phyloP scores from a whole-genome alignment of 2,329 filamentous ascomycete species.

The Emmonsia crescens region DNA sequence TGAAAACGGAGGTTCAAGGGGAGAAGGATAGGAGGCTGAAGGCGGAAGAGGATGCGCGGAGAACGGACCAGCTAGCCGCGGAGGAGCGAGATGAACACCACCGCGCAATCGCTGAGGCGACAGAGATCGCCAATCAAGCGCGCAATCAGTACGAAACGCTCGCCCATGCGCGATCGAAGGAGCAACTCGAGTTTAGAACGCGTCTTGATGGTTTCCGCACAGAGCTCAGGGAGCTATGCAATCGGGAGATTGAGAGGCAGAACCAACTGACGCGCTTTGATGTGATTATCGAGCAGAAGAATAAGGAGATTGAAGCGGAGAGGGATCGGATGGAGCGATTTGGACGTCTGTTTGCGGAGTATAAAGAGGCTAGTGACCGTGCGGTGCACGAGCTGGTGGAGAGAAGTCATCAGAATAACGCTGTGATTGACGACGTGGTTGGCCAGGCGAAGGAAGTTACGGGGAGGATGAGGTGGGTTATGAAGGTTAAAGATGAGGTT shows the following conservation, averaged over 20 bases:
- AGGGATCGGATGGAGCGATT: constrained; percentile 32
- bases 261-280: constrained; percentile 32
- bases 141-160: constrained; percentile 36
- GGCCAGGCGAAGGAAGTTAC: constrained; percentile 32
- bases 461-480: constrained; percentile 39
- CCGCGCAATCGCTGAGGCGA: constrained; percentile 27
- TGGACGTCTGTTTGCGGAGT: constrained; percentile 30
- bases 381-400: constrained; percentile 27
- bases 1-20: constrained; percentile 31
- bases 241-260: constrained; percentile 28
- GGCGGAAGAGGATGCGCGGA: constrained; percentile 31
- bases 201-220: constrained; percentile 29
- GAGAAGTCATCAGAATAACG: constrained; percentile 21
- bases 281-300: constrained; percentile 37
- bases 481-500: constrained; percentile 31
- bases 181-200: constrained; percentile 30
- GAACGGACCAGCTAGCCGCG: constrained; percentile 28
- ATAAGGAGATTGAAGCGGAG: constrained; percentile 31
- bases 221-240: constrained; percentile 24
- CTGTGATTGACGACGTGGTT: constrained; percentile 27
- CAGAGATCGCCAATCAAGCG: constrained; percentile 30
- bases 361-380: constrained; percentile 33
- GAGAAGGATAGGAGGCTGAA: constrained; percentile 32
- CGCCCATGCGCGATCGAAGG: constrained; percentile 29
- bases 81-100: constrained; percentile 31